Evolutionary conservation across 176 grass and related monocot species (phyloP), one percentile per base, ranked within the genome.

Genomic region (Avena atlantica): DNA sequence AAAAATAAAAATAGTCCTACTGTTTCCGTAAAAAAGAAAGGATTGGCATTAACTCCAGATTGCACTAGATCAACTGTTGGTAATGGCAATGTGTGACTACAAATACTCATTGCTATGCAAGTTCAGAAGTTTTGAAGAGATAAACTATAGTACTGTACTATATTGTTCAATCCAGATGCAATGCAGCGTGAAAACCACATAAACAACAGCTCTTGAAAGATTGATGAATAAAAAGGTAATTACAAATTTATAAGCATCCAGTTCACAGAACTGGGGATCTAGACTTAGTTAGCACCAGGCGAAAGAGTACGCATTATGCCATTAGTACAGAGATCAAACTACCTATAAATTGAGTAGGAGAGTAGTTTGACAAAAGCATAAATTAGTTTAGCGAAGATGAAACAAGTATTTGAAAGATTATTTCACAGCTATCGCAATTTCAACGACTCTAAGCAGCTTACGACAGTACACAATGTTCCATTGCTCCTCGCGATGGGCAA

Each of bases 111-210:
- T 37, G 61, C 16, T 53, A 78, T 78, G 63, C 25, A 56, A 83
- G 8, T 81, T 78, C 29, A 83, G 61, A 29, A 2, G 34, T 74
- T 3, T 8, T 15, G 3, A 5, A 14, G 56, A 40, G 9, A 14
- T 55, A 64, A 53, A 19, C 47, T 42, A 60, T 1, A 64, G 23
- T 14, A 29, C 4, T 61, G 23, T 14, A 21, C 4, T 61, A 42
- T 23, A 59, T 59, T 55, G 37, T 70, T 67, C 59, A 77, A 91
- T 59, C 42, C 77, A 81, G 70, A 71, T 82, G 61, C 4, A 90
- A 86, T 15, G 5, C 14, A 14, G 15, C 29, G 40, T 2, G 40
- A 42, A 89, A 60, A 25, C 14, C 19, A 34, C 45, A 17, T 14
- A 53, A 27, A 65, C 67, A 67, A 75, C 16, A 81, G 24, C 7